Base-by-base conservation (phyloP, 768 basidiomycete genomes). In the Hemileccinum impolitum region DNA sequence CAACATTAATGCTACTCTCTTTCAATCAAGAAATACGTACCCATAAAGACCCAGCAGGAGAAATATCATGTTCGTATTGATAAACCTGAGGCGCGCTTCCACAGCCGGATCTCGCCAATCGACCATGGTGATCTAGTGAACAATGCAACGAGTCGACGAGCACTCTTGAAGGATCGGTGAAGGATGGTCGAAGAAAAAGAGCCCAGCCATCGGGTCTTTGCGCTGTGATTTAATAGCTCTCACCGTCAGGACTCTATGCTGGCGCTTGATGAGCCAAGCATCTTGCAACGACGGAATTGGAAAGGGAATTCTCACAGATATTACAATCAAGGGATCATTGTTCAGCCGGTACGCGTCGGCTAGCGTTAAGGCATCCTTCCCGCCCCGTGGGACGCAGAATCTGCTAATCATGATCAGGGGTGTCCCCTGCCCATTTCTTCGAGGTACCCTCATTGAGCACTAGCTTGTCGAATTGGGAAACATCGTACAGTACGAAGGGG, bases 41-140 rank as follows among this genome's bases (percentile, higher is more conserved):
- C 54, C 64, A 37, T 54, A 66, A 17, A 68, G 25, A 14, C 59
- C 61, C 3, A 63, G 30, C 3, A 57, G 8, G 25, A 67, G 26
- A 35, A 53, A 56, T 18, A 32, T 31, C 8, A 61, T 21, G n/a
- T 64, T 43, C 44, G 15, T 43, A 4, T 51, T 0, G 4, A 48
- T 13, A 2, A 23, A 3, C 0, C 0, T 6, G 13, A 66, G 36
- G 9, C 19, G 38, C 12, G 21, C 19, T 18, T 32, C 6, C 19
- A 59, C 11, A n/a, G 28, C 23, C 35, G 28, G 8, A 30, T 23
- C 6, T 23, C 6, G 23, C 23, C 64, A 66, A 8, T 57, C 15
- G 25, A 59, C 50, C 66, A 66, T 66, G 11, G 39, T 48, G 14
- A 26, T 39, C n/a, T 15, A 9, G 21, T 21, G 9, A 7, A 19